Percentiles rank a stretch among this genome's conserved stretches.
These are phyloP conservation scores for Penicillium subrubescens DNA, from an alignment of 495 filamentous ascomycete species.

Conservation along the genomic window DNA sequence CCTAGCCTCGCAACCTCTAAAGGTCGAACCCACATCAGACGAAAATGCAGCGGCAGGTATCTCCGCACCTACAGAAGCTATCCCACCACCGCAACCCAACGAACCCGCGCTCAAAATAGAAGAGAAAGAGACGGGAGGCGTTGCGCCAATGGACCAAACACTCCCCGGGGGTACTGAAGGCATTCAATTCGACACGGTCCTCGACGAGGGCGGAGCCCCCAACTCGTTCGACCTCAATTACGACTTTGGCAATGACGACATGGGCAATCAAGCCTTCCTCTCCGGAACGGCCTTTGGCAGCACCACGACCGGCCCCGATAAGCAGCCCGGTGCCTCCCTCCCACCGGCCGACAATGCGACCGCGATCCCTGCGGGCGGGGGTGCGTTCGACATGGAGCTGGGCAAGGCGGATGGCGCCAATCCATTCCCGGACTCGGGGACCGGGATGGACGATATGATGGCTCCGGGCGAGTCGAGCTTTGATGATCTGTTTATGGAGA, in stretches of 20 bases:
- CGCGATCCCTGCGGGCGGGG: conserved; percentile 39
- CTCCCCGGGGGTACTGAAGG: conserved; percentile 30
- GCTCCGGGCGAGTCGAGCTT: conserved; percentile 51
- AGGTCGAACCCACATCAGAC: conserved; percentile 21
- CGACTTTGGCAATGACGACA: conserved; percentile 49
- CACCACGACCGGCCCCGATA: conserved; percentile 22
- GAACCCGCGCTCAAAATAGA: conserved; percentile 27
- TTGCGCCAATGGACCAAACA: conserved; percentile 20
- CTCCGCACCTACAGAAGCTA: conserved; percentile 17
- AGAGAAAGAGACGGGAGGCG: conserved; percentile 27
- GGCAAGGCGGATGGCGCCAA: conserved; percentile 30
- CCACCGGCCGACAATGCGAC: conserved; percentile 32
- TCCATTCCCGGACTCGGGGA: conserved; percentile 20
- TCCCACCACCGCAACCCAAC: conserved; percentile 14
- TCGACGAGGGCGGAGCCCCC: conserved; percentile 34
- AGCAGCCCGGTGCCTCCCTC: conserved; percentile 21
- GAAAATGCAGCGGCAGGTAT: conserved; percentile 11
- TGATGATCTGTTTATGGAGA: conserved; percentile 54
- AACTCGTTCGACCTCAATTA: conserved; percentile 51
- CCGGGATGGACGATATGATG: conserved; percentile 42
- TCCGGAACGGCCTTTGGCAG: conserved; percentile 38
- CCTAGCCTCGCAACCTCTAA: conserved; percentile 8
- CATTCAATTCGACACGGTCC: conserved; percentile 43
- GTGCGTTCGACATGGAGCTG: conserved; percentile 47
- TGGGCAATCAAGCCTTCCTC: conserved; percentile 47